Percentiles rank a stretch among this genome's conserved stretches.
phyloP scores from a whole-genome alignment of 1,284 basidiomycete genomes.

The Ceratobasidium papillatum region DNA sequence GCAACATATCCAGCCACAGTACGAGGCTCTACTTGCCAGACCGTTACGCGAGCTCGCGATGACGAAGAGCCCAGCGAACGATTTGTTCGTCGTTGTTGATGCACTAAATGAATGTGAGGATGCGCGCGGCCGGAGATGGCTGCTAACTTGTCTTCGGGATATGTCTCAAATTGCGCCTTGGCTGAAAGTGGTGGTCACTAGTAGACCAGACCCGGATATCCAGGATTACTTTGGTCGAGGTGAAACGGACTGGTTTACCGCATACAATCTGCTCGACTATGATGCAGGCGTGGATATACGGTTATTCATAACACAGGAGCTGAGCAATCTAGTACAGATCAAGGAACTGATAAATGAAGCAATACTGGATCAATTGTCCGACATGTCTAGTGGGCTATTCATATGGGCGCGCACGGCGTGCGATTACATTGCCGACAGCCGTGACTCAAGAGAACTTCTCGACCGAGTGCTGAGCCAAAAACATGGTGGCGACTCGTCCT shows the following conservation, averaged over 20 bases:
- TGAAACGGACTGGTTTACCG: background rate
- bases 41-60: background rate
- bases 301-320: background rate
- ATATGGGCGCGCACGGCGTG: conserved; percentile 30
- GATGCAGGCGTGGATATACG: background rate
- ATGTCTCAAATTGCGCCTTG: conserved; percentile 3
- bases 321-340: background rate
- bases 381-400: conserved; percentile 32
- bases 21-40: background rate
- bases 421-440: background rate
- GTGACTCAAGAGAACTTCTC: background rate
- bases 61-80: background rate
- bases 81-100: conserved; percentile 29
- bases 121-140: background rate
- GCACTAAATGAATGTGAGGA: conserved; percentile 40
- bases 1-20: background rate
- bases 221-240: background rate
- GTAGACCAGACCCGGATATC: conserved; percentile 23
- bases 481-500: background rate
- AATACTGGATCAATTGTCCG: background rate
- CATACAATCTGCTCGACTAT: background rate
- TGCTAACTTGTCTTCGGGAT: background rate
- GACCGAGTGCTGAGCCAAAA: background rate
- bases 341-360: background rate
- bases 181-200: conserved; percentile 15